phyloP scores from a whole-genome alignment of 805 yeast genomes.

The Ogataea pignaliae region DNA sequence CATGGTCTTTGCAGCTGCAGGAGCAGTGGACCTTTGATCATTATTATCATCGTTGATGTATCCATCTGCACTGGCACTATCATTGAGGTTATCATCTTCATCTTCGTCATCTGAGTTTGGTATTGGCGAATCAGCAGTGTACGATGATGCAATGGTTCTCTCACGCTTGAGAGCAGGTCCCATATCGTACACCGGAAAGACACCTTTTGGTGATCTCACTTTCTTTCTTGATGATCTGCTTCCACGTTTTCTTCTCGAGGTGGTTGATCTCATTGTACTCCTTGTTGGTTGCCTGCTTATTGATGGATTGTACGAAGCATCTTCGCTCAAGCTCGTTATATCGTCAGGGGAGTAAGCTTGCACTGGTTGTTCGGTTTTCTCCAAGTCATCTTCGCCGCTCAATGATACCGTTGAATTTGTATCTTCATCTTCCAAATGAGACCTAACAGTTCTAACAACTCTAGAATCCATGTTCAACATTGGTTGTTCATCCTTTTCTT shows the following conservation, averaged over 20 bases:
- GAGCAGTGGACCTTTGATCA: slow-evolving; percentile 21
- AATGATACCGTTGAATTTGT: slow-evolving; percentile 2
- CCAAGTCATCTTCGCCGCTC: not conserved
- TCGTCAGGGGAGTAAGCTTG: not conserved
- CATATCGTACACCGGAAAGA: slow-evolving; percentile 79
- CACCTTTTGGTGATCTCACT: slow-evolving; percentile 63
- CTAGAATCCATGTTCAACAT: slow-evolving; percentile 73
- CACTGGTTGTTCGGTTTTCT: slow-evolving; percentile 3
- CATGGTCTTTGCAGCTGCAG: slow-evolving; percentile 20
- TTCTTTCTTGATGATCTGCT: not conserved
- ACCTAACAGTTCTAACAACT: slow-evolving; percentile 49
- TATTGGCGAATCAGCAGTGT: slow-evolving; percentile 5
- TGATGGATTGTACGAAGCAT: not conserved
- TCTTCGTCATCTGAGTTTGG: slow-evolving; percentile 1
- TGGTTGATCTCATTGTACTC: not conserved
- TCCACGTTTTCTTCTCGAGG: not conserved
- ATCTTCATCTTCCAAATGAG: slow-evolving; percentile 3
- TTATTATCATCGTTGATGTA: slow-evolving; percentile 26
- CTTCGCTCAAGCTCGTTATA: not conserved
- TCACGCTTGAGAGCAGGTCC: slow-evolving; percentile 59
- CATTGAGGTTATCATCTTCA: slow-evolving; percentile 2
- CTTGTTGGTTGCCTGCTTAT: not conserved
- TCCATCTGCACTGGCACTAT: slow-evolving; percentile 21
- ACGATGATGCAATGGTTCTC: slow-evolving; percentile 48
- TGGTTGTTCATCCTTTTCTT: slow-evolving; percentile 77